Conservation (phyloP, 768 basidiomycete species). For the Dacryopinax primogenitus region DNA sequence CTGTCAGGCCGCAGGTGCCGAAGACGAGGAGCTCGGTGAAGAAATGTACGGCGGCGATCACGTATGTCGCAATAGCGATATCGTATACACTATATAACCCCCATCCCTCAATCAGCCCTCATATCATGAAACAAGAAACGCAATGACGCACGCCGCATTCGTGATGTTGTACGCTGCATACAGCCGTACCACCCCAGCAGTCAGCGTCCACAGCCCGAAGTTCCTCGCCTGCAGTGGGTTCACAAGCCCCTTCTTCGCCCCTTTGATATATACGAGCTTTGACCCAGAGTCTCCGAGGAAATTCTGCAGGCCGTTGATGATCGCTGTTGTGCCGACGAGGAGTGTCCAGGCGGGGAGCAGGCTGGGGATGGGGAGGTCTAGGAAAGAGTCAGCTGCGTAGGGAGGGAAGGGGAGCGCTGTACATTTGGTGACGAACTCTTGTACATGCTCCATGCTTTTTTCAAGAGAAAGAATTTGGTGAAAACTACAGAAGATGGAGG, state of each 20-base stretch:
- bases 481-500: background rate
- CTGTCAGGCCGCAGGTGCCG: conserved; percentile 50
- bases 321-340: conserved; percentile 56
- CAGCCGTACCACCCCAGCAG: conserved; percentile 64
- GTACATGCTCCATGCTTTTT: background rate
- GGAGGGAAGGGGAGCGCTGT: background rate
- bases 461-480: too few relatives aligned
- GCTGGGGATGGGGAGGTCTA: conserved; percentile 39
- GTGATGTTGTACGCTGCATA: conserved; percentile 86
- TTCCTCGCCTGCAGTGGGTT: conserved; percentile 77
- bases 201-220: conserved; percentile 84
- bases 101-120: conserved; percentile 12
- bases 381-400: background rate
- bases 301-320: conserved; percentile 82
- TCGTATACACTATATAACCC: conserved; percentile 46
- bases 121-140: background rate
- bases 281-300: conserved; percentile 66
- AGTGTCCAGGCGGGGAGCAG: conserved; percentile 82
- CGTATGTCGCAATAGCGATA: conserved; percentile 74
- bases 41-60: conserved; percentile 85
- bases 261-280: conserved; percentile 53
- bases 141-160: conserved; percentile 52
- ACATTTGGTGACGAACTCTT: background rate
- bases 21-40: conserved; percentile 74
- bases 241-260: conserved; percentile 40